Conservation (phyloP, 345 rosid species). For the Trapa incisa region DNA sequence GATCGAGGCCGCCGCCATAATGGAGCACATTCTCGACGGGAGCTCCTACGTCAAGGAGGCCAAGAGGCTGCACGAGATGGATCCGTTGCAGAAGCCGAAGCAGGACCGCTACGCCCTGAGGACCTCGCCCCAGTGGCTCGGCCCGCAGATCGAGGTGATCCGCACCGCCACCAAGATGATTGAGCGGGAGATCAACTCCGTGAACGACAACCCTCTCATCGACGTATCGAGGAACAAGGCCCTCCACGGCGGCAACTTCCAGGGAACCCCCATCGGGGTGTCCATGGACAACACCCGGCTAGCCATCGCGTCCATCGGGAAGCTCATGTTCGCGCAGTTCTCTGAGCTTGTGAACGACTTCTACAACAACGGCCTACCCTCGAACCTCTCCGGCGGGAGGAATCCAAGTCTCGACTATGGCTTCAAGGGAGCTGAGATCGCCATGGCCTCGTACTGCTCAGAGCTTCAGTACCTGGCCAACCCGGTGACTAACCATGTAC, state of each 20-base stretch:
- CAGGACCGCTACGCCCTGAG: constrained; percentile 23
- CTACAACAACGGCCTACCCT: constrained; percentile 26
- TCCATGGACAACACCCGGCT: constrained; percentile 23
- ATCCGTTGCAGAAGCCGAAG: constrained; percentile 23
- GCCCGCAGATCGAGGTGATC: constrained; percentile 19
- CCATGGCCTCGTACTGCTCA: constrained; percentile 26
- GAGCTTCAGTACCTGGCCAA: constrained; percentile 25
- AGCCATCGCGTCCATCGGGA: constrained; percentile 18
- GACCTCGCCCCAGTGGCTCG: constrained; percentile 19
- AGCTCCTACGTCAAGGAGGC: constrained; percentile 19
- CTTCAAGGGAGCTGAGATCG: constrained; percentile 26
- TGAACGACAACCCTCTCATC: constrained; percentile 14
- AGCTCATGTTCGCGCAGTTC: constrained; percentile 18
- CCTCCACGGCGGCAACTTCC: constrained; percentile 27
- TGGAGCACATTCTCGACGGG: constrained; percentile 22
- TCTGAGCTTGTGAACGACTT: constrained; percentile 25
- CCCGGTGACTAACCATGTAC: constrained; percentile 25
- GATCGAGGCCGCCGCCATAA: constrained; percentile 23
- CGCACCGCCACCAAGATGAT: constrained; percentile 16
- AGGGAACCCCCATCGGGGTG: constrained; percentile 27
- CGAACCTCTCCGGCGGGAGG: constrained; percentile 20
- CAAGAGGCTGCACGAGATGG: constrained; percentile 13
- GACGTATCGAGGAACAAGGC: constrained; percentile 22
- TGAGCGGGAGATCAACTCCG: constrained; percentile 24
- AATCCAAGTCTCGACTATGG: constrained; percentile 27